Percentiles rank a stretch among this genome's conserved stretches.
These are phyloP conservation scores for Podila epicladia DNA, from an alignment of 192 early-diverging fungal genomes.

Conservation along the genomic window DNA sequence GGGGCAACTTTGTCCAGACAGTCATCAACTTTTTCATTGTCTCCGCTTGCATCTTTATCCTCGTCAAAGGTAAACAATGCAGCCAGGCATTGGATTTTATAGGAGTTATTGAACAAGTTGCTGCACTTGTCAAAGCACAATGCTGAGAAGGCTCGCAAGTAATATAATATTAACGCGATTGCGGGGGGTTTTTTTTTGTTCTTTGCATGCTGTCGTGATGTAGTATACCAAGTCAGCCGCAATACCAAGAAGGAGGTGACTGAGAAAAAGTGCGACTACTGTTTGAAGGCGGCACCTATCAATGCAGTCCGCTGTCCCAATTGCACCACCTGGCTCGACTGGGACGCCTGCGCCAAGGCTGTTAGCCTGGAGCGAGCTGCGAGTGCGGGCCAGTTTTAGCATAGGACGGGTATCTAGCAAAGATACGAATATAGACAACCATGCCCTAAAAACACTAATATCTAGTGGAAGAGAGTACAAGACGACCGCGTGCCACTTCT, in stretches of 20 bases:
- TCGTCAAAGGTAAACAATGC: constrained; percentile 58
- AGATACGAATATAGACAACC: too few species aligned
- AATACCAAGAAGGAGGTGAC: constrained; percentile 25
- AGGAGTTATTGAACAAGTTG: neutral
- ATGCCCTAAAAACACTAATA: too few species aligned
- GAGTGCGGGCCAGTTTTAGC: too few species aligned
- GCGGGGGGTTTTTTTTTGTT: neutral
- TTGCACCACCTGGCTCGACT: constrained; percentile 54
- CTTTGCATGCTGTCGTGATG: neutral
- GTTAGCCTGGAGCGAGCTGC: constrained; percentile 16
- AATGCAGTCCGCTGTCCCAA: constrained; percentile 44
- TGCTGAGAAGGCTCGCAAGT: neutral
- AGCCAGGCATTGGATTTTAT: too few species aligned
- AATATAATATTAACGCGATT: neutral
- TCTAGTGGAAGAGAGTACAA: too few species aligned
- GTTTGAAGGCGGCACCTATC: constrained; percentile 26
- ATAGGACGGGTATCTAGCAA: too few species aligned
- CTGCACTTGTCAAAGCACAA: neutral
- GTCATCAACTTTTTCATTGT: constrained; percentile 75
- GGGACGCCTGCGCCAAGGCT: constrained; percentile 28
- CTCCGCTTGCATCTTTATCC: constrained; percentile 62
- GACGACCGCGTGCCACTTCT: too few species aligned
- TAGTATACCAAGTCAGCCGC: constrained; percentile 30
- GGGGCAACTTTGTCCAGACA: constrained; percentile 69
- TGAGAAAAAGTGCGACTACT: constrained; percentile 50